Conservation (phyloP, 768 basidiomycete genomes). For the Rubroboletus pulcherrimus region DNA sequence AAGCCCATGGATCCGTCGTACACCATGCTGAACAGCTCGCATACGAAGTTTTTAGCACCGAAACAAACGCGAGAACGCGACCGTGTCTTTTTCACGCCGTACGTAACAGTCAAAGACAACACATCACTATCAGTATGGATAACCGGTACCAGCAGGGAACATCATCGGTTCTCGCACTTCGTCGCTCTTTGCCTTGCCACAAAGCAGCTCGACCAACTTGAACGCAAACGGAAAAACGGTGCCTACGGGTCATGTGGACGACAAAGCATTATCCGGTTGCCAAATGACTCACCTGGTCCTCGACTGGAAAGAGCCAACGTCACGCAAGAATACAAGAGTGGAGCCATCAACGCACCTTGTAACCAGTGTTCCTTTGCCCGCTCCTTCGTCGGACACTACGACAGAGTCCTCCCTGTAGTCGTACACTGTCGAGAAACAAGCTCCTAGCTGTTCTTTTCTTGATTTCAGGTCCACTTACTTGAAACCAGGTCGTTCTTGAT, state of each 20-base stretch:
- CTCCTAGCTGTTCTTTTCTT: background rate
- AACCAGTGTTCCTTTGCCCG: slow-evolving; percentile 50
- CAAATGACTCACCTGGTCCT: slow-evolving; percentile 54
- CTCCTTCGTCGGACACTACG: slow-evolving; percentile 48
- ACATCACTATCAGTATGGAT: slow-evolving; percentile 21
- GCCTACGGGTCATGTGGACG: slow-evolving; percentile 36
- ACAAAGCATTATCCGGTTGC: background rate
- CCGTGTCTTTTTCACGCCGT: slow-evolving; percentile 16
- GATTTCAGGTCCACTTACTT: slow-evolving; percentile 32
- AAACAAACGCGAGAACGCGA: slow-evolving; percentile 10
- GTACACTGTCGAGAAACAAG: slow-evolving; percentile 44
- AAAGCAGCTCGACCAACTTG: slow-evolving; percentile 67
- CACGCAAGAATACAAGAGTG: background rate
- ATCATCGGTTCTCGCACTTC: slow-evolving; percentile 67
- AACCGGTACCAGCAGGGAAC: slow-evolving; percentile 57
- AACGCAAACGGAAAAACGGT: slow-evolving; percentile 77
- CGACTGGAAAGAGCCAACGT: slow-evolving; percentile 43
- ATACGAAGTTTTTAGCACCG: slow-evolving; percentile 19
- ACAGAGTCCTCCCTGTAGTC: slow-evolving; percentile 73
- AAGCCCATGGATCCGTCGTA: slow-evolving; percentile 24
- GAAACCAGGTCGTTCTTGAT: slow-evolving; percentile 57
- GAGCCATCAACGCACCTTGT: slow-evolving; percentile 54
- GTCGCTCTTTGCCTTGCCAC: slow-evolving; percentile 56
- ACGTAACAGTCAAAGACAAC: slow-evolving; percentile 7
- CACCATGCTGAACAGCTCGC: slow-evolving; percentile 25